A percentile compares a stretch with the other conserved stretches of the same genome.
Evolutionary conservation across 2,329 filamentous ascomycete species (phyloP).

Genomic region (Rhexocercosporidium sp.): DNA sequence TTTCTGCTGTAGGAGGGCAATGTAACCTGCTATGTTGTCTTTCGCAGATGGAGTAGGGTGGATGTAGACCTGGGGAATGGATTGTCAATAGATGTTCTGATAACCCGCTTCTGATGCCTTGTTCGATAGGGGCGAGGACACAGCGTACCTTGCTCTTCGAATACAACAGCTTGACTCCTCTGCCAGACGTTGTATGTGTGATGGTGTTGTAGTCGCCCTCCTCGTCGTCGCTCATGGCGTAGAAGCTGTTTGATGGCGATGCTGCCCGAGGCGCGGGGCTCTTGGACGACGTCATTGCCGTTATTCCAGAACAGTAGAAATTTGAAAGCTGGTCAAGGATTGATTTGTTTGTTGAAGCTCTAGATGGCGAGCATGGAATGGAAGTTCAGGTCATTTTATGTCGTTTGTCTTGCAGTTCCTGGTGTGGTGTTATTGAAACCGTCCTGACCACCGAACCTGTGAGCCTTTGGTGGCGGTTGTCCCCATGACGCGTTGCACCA

Average conservation of each 20-base stretch:
- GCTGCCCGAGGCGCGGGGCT: conserved; percentile 44
- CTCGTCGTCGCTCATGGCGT: conserved; percentile 95
- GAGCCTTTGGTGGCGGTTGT: not conserved
- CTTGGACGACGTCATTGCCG: conserved; percentile 39
- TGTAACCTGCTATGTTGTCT: conserved; percentile 94
- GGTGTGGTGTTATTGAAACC: not conserved
- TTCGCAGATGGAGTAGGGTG: conserved; percentile 92
- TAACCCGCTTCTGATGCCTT: conserved; percentile 13
- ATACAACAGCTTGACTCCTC: conserved; percentile 90
- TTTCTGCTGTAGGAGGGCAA: conserved; percentile 93
- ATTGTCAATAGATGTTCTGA: conserved; percentile 28
- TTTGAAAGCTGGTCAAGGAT: not conserved
- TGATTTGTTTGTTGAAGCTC: not conserved
- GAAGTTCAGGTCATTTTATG: conserved; percentile 12
- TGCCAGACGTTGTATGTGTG: conserved; percentile 75
- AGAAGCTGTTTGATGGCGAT: conserved; percentile 87
- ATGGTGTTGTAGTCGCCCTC: conserved; percentile 96
- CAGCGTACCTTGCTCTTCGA: conserved; percentile 88
- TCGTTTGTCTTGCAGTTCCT: not conserved
- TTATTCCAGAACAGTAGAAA: not conserved
- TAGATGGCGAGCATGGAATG: not conserved
- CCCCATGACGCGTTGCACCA: conserved; percentile 18
- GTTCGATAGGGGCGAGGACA: not conserved
- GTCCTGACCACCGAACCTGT: too few species aligned
- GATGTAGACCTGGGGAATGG: conserved; percentile 76